phyloP scores from a whole-genome alignment of 257 asterid genomes.

The Solanum piurae region DNA sequence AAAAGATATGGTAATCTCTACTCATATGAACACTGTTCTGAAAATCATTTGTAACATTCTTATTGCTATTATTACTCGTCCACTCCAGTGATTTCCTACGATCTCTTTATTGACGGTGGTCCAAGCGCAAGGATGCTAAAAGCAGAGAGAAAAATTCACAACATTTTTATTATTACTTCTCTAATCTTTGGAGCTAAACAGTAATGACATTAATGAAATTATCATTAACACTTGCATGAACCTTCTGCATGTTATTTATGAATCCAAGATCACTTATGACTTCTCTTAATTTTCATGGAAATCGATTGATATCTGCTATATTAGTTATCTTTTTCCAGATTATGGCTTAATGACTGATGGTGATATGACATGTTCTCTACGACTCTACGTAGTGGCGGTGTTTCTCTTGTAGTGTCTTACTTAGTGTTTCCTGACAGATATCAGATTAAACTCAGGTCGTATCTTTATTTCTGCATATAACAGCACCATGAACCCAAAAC shows the following conservation, averaged over 20 bases:
- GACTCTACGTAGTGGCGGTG: not conserved
- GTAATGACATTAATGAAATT: not conserved
- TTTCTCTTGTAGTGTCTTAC: not conserved
- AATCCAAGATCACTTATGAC: not conserved
- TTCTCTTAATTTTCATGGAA: not conserved
- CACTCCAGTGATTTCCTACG: not conserved
- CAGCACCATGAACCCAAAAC: not conserved
- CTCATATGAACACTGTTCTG: not conserved
- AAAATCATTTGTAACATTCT: not conserved
- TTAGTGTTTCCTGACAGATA: not conserved
- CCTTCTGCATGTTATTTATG: not conserved
- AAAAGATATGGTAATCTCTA: constrained; percentile 65
- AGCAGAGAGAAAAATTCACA: not conserved
- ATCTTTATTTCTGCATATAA: not conserved
- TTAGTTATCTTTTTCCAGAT: not conserved
- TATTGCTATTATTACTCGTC: not conserved
- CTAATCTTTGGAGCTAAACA: not conserved
- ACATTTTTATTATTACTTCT: not conserved
- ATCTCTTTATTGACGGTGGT: not conserved
- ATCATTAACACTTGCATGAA: not conserved
- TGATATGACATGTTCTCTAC: not conserved
- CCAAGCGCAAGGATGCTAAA: not conserved
- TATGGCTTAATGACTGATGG: not conserved
- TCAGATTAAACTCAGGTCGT: not conserved
- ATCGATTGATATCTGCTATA: not conserved